Percentiles rank a stretch among this genome's conserved stretches.
Conservation (phyloP, 108 stramenopile species). For the Schizochytrium sp. region DNA sequence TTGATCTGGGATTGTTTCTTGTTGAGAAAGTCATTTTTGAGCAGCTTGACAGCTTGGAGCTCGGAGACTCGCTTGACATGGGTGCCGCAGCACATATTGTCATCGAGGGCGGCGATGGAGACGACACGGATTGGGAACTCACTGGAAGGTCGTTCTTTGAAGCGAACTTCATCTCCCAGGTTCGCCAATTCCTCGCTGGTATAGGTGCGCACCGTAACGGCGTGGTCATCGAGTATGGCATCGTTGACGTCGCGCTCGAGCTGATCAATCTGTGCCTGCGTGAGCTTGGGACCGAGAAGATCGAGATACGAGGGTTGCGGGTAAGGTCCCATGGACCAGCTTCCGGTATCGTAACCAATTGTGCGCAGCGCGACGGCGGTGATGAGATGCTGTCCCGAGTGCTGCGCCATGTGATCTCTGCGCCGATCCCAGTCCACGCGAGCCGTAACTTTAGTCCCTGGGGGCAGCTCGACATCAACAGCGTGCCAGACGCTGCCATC, state of each 20-base stretch:
- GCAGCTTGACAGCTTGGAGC: constrained; percentile 25
- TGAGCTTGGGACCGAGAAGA: neutral
- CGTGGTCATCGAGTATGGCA: neutral
- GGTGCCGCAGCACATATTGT: constrained; percentile 33
- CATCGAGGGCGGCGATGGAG: constrained; percentile 19
- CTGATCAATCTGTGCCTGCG: neutral
- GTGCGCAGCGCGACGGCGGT: constrained; percentile 20
- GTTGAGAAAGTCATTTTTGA: neutral
- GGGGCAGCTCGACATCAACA: neutral
- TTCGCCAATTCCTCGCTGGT: neutral
- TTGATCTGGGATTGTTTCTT: neutral
- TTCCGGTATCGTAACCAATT: neutral
- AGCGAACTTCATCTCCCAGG: neutral
- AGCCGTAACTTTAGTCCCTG: neutral
- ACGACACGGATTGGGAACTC: constrained; percentile 22
- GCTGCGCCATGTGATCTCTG: constrained; percentile 25
- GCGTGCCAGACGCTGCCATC: neutral
- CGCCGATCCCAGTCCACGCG: constrained; percentile 29
- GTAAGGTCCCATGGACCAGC: neutral
- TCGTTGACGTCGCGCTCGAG: constrained; percentile 24
- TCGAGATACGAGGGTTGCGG: constrained; percentile 6
- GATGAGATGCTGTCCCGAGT: constrained; percentile 33
- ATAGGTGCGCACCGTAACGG: neutral
- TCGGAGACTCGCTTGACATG: constrained; percentile 9
- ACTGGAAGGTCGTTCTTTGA: neutral